phyloP scores from a whole-genome alignment of 495 filamentous ascomycete species.

The Xylaria sp. region DNA sequence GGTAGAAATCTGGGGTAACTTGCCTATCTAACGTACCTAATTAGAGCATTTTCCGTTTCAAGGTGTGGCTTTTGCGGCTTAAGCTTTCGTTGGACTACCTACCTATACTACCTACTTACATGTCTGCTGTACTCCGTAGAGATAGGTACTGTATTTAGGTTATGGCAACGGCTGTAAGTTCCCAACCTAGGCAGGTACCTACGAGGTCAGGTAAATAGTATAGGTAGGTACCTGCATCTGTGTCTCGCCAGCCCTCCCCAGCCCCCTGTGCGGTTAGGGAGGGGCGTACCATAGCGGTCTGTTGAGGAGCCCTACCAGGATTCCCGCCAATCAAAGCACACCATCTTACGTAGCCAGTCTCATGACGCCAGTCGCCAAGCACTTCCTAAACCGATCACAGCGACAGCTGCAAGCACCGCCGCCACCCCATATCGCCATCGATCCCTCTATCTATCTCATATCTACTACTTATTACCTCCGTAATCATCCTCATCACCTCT shows the following conservation, averaged over 20 bases:
- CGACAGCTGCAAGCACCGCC: neutral
- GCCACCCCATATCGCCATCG: slow-evolving; percentile 5
- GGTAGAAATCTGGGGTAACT: neutral
- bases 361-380: slow-evolving; percentile 28
- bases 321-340: slow-evolving; percentile 34
- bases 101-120: too few species aligned
- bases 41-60: too few species aligned
- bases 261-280: neutral
- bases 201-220: too few species aligned
- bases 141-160: too few species aligned
- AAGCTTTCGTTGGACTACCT: too few species aligned
- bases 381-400: neutral
- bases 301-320: neutral
- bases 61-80: too few species aligned
- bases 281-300: neutral
- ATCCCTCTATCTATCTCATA: neutral
- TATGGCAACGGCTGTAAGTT: too few species aligned
- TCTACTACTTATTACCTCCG: neutral
- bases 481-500: neutral
- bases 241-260: neutral
- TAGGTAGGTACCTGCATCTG: too few species aligned
- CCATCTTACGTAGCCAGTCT: slow-evolving; percentile 6
- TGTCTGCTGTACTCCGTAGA: too few species aligned
- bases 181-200: too few species aligned
- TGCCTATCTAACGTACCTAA: too few species aligned